Base-by-base conservation (phyloP, 139 green algal genomes). In the Desmodesmus armatus region DNA sequence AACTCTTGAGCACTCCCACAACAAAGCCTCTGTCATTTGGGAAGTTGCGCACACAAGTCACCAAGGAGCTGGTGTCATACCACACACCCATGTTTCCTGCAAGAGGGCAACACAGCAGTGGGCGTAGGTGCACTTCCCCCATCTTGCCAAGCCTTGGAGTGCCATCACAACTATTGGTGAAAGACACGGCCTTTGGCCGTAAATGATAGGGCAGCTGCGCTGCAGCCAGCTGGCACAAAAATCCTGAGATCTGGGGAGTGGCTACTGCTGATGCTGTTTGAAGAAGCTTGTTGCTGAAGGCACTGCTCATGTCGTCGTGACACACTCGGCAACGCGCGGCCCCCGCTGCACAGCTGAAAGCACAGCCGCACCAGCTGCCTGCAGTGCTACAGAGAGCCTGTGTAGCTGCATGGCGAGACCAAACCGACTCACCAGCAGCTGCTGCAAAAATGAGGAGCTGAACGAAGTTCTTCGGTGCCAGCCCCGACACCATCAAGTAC, bases 31-130 rank as follows among this genome's bases (percentile, higher is more conserved):
- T 87, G 31, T 93, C 69, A 53, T 87, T 76, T 2, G 94, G 92
- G 82, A 98, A 97, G 91, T 98, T 98, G 35, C 91, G 83, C 17
- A 78, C 80, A 86, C 91, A 96, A 19, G 93, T 97, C 39, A 93
- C 93, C 15, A 98, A 78, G 5, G 71, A 84, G 21, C 85, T 51
- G 2, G 93, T 95, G 84, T 98, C 95, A 40, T 90, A 87, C 91
- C 92, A 98, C 0, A 89, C 94, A 49, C 89, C 89, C 0, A 82
- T 87, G 51, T 95, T 96, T 49, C 92, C 88, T 78, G 93, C 90
- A 49, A 88, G 29, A 7, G 43, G 25, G 19, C 27, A 60, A 23
- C 17, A 3, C 71, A 78, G 43, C 1, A 31, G 60, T 27, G 7
- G 21, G 66, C 35, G 6, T 27, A 6, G 21, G n/a, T 43, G 21